Evolutionary conservation across 1,284 basidiomycete species (phyloP), one percentile per base, ranked within the genome.

Genomic region (Bondarzewia mesenterica): DNA sequence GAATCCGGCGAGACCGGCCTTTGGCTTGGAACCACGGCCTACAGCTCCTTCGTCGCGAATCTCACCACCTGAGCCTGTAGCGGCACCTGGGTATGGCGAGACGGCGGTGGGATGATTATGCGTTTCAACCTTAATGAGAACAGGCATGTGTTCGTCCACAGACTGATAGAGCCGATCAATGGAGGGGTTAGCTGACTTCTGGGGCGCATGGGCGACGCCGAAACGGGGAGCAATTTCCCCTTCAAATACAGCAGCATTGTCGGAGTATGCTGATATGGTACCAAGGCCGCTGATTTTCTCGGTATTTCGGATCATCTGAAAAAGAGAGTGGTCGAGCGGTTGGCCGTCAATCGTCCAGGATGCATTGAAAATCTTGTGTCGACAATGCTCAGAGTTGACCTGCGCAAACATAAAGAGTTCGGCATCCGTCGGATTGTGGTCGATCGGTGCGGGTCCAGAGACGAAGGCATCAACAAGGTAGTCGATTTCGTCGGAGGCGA

Each of bases 341-440:
- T 73, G 60, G 5, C 76, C 85, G 60, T 96, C 89, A 56, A 97
- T 82, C 20, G 84, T 89, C 96, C 96, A 99, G 37, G 88, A 79
- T 0, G 96, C 94, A 63, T 99, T 99, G 75, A 99, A 99, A 58
- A 98, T 99, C 71, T 99, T 99, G 77, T 99, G 96, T 42, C 96
- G 80, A 67, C 96, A 99, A 66, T 99, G 96, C 69, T 99, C 96
- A 37, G 94, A 98, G 72, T 99, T 99, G 65, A 99, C 95, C 65
- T 99, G 96, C 15, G 96, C 95, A 64, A 99, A 99, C 95, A 99
- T 99, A 78, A 99, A 99, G 16, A 99, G 77, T 65, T 99, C 96
- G 12, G 96, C 94, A 59, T 99, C 95, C 43, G 92, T 98, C 4
- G 93, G 93, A 62, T 92, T 85, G 41, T 92, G 82, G 44, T 72